Evolutionary conservation across 2,329 filamentous ascomycete species (phyloP).

Genomic region (Trichophyton schoenleinii): DNA sequence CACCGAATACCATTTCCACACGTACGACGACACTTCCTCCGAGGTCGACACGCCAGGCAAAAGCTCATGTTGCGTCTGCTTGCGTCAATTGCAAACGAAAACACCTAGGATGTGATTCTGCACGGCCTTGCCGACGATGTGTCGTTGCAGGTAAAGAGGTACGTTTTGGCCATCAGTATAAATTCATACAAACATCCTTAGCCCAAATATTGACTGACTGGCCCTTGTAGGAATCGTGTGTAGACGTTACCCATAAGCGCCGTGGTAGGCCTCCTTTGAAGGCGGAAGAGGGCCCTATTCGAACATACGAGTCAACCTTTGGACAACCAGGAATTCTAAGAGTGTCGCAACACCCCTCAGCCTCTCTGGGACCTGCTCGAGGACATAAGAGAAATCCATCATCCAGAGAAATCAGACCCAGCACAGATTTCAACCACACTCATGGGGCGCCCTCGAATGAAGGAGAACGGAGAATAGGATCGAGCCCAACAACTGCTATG

Average conservation of each 20-base stretch:
- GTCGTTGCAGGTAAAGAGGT: constrained; percentile 28
- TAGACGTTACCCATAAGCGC: constrained; percentile 28
- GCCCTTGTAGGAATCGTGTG: constrained; percentile 18
- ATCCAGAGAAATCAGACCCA: constrained; percentile 13
- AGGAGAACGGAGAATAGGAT: constrained; percentile 6
- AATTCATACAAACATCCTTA: neutral
- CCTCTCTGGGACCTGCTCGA: neutral
- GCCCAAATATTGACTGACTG: neutral
- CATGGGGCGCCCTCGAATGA: neutral
- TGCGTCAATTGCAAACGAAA: constrained; percentile 31
- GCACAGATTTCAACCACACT: constrained; percentile 10
- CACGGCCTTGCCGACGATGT: constrained; percentile 25
- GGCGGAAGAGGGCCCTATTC: constrained; percentile 18
- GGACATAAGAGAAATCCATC: constrained; percentile 8
- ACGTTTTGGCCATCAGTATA: constrained; percentile 8
- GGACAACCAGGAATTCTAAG: constrained; percentile 8
- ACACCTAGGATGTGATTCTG: constrained; percentile 27
- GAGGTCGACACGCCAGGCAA: constrained; percentile 23
- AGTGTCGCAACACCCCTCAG: constrained; percentile 6
- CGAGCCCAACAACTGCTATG: constrained; percentile 6
- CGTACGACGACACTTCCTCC: constrained; percentile 15
- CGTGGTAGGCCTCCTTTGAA: constrained; percentile 23
- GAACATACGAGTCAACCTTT: constrained; percentile 12
- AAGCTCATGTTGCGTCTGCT: constrained; percentile 28
- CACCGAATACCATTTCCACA: constrained; percentile 10